Conservation (phyloP, 176 grass and related monocot species). For the Puya raimondii region DNA sequence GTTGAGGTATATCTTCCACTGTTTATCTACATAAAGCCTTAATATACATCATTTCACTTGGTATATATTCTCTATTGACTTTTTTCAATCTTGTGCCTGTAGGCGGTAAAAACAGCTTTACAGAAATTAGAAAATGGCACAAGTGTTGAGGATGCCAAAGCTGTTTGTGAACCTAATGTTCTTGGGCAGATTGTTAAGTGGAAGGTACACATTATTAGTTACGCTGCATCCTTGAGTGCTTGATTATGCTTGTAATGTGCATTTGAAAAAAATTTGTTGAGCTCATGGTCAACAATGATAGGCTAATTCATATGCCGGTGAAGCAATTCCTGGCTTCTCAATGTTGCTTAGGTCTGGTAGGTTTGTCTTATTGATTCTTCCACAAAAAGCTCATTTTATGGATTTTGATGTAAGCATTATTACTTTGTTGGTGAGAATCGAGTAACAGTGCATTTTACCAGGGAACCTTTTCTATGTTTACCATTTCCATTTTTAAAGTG, state of each 20-base stretch:
- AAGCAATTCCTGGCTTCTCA: too few relatives aligned
- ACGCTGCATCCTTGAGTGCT: background rate
- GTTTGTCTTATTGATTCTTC: too few relatives aligned
- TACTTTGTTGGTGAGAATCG: too few relatives aligned
- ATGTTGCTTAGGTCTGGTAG: too few relatives aligned
- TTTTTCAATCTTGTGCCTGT: slow-evolving; percentile 24
- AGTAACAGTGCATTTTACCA: too few relatives aligned
- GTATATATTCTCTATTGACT: background rate
- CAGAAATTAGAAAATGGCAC: slow-evolving; percentile 51
- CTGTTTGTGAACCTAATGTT: slow-evolving; percentile 40
- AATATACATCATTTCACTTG: background rate
- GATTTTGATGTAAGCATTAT: too few relatives aligned
- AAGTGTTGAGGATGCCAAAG: slow-evolving; percentile 36
- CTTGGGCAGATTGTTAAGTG: slow-evolving; percentile 43
- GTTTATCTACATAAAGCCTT: slow-evolving; percentile 7
- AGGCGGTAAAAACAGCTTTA: slow-evolving; percentile 41
- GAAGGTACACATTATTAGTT: slow-evolving; percentile 35
- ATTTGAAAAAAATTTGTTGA: too few relatives aligned
- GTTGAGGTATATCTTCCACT: slow-evolving; percentile 43
- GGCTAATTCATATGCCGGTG: too few relatives aligned
- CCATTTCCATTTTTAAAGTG: too few relatives aligned
- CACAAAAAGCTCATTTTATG: too few relatives aligned
- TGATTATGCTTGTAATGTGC: background rate
- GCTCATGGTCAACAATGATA: too few relatives aligned
- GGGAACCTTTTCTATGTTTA: too few relatives aligned